Conservation (phyloP, 345 rosid species). For the Brassica incana region DNA sequence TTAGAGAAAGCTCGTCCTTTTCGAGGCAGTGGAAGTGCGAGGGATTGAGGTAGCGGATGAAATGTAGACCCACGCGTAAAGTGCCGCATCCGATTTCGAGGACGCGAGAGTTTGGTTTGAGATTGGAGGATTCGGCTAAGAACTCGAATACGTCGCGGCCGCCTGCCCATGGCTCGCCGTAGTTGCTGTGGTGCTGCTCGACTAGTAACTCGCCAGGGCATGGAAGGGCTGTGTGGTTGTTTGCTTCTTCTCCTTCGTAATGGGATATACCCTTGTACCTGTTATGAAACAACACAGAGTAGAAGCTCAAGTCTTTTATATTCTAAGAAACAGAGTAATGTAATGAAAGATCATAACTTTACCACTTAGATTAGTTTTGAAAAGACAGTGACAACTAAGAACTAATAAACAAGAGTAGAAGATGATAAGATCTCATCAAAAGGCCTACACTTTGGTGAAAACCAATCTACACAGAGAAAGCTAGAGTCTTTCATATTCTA, state of each 20-base stretch:
- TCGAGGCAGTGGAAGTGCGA: conserved; percentile 82
- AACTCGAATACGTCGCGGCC: conserved; percentile 96
- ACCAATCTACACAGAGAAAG: background rate
- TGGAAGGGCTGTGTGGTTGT: conserved; percentile 78
- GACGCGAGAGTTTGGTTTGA: conserved; percentile 65
- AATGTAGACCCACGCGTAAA: conserved; percentile 90
- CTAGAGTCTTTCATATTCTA: no score
- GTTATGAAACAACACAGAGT: conserved; percentile 5
- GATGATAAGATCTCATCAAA: background rate
- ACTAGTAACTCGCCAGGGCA: conserved; percentile 98
- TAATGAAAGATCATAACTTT: background rate
- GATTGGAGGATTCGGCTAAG: conserved; percentile 65
- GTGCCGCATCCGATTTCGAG: conserved; percentile 98
- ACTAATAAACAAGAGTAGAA: background rate
- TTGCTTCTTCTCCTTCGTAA: conserved; percentile 65
- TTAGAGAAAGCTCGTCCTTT: conserved; percentile 87
- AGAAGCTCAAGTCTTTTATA: background rate
- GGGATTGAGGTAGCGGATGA: conserved; percentile 71
- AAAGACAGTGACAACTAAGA: background rate
- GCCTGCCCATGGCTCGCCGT: conserved; percentile 99
- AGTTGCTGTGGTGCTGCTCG: conserved; percentile 97
- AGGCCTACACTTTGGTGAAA: background rate
- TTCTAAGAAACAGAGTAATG: background rate
- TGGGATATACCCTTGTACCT: conserved; percentile 97
- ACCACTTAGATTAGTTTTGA: background rate